Conservation (phyloP, 2,329 filamentous ascomycete species). For the Venturia aucupariae region DNA sequence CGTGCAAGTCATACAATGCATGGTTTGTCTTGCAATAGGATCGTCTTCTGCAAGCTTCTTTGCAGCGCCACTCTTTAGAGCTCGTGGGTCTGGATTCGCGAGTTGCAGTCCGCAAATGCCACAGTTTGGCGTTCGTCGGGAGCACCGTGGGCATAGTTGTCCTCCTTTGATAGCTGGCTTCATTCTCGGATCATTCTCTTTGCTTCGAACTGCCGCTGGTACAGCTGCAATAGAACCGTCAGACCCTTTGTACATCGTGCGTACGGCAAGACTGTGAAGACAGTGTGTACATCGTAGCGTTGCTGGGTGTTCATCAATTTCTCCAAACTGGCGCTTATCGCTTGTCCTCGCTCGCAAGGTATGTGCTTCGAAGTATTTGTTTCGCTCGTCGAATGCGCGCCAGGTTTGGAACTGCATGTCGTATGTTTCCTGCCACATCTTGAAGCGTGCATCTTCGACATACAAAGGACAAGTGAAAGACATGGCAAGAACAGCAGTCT, state of each 20-base stretch:
- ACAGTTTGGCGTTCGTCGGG: conserved; percentile 54
- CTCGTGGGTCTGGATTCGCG: conserved; percentile 47
- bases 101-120: conserved; percentile 54
- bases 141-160: conserved; percentile 52
- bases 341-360: conserved; percentile 57
- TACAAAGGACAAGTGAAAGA: conserved; percentile 67
- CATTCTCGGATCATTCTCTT: conserved; percentile 7
- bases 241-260: conserved; percentile 27
- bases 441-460: conserved; percentile 66
- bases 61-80: conserved; percentile 26
- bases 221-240: conserved; percentile 16
- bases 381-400: conserved; percentile 62
- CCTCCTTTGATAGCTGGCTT: conserved; percentile 27
- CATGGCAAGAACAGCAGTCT: conserved; percentile 67
- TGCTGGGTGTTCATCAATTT: conserved; percentile 58
- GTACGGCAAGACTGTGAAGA: conserved; percentile 42
- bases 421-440: conserved; percentile 67
- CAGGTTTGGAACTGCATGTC: conserved; percentile 63
- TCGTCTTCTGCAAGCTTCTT: conserved; percentile 32
- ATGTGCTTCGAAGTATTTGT: conserved; percentile 69
- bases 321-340: conserved; percentile 53
- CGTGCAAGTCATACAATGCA: conserved; percentile 53
- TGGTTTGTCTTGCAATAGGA: conserved; percentile 45
- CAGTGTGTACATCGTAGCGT: conserved; percentile 71
- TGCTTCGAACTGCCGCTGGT: neutral